Base-by-base conservation (phyloP, 345 rosid species). In the Eucalyptus cladocalyx region DNA sequence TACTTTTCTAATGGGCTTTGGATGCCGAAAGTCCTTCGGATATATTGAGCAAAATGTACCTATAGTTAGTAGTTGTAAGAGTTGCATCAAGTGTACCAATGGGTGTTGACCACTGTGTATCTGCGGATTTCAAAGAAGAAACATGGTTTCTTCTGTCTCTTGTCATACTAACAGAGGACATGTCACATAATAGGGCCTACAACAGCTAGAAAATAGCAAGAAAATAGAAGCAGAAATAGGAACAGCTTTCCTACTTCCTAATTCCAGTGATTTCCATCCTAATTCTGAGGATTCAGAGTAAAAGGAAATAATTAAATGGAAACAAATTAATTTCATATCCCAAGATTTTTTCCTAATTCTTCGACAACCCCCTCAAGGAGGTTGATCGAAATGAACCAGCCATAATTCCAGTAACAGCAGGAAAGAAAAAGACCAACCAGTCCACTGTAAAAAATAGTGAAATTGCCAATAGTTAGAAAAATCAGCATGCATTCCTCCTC, bases 381-480 rank as follows among this genome's bases (percentile, higher is more conserved):
- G 97, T 96, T 89, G 99, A 98, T 92, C 99, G 94, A 93, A 97
- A 93, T 88, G 99, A 98, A 83, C 99, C 99, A 43, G 99, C 99
- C 99, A 98, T 96, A 86, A 97, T 96, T 91, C 99, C 99, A 17
- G 99, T 94, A 86, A 98, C 99, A 81, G 99, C 99, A 89, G 99
- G 99, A 92, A 96, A 98, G 56, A 94, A 97, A 98, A 88, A 98
- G 97, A 90, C 99, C 99, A 87, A 97, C 99, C 96, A 95, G 89
- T 76, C 95, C 94, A 94, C 98, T 97, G 97, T 43, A 89, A 88
- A 80, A 80, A 53, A 45, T 14, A 48, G 26, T 80, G 50, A 65
- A 43, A 16, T 28, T 65, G 87, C 89, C 87, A 53, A 37, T 37
- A 89, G 65, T 83, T 24, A 45, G 76, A 88, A 89, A 83, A 87